These are phyloP conservation scores for Papiliotrema laurentii DNA, from an alignment of 1,284 basidiomycete genomes.

Conservation along the genomic window DNA sequence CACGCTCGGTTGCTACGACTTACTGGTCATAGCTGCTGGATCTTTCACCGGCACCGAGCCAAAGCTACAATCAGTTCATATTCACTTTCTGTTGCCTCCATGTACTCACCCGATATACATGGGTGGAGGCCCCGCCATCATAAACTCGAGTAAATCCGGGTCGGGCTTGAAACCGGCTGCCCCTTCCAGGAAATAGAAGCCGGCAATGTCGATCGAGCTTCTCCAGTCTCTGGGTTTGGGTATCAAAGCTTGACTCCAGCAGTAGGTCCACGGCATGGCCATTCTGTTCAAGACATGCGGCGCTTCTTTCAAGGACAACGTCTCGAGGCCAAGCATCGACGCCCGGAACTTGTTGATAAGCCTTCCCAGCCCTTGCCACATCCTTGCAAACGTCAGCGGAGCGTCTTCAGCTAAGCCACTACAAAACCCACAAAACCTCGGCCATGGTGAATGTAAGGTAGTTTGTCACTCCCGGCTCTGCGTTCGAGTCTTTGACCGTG, in stretches of 20 bases:
- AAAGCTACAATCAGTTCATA: not conserved
- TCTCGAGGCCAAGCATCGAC: constrained; percentile 52
- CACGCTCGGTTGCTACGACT: not conserved
- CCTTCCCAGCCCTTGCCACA: constrained; percentile 52
- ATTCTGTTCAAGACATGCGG: constrained; percentile 56
- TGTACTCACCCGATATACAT: constrained; percentile 57
- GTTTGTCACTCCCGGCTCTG: constrained; percentile 54
- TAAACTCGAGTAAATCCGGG: constrained; percentile 52
- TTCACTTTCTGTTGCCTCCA: not conserved
- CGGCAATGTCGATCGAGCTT: constrained; percentile 58
- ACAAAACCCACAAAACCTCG: constrained; percentile 46
- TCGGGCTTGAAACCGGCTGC: constrained; percentile 51
- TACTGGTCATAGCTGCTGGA: constrained; percentile 4
- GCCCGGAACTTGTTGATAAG: constrained; percentile 59
- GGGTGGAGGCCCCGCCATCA: constrained; percentile 54
- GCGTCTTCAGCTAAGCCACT: not conserved
- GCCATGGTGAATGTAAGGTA: constrained; percentile 57
- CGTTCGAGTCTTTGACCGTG: constrained; percentile 54
- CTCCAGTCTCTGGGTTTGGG: constrained; percentile 62
- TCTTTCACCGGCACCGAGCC: constrained; percentile 7
- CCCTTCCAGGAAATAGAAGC: constrained; percentile 58
- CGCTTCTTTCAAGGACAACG: constrained; percentile 52
- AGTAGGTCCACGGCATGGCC: constrained; percentile 64
- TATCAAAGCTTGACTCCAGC: constrained; percentile 59
- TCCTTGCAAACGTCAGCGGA: constrained; percentile 7